phyloP scores from a whole-genome alignment of 345 rosid genomes.

The Euphorbia tirucalli region DNA sequence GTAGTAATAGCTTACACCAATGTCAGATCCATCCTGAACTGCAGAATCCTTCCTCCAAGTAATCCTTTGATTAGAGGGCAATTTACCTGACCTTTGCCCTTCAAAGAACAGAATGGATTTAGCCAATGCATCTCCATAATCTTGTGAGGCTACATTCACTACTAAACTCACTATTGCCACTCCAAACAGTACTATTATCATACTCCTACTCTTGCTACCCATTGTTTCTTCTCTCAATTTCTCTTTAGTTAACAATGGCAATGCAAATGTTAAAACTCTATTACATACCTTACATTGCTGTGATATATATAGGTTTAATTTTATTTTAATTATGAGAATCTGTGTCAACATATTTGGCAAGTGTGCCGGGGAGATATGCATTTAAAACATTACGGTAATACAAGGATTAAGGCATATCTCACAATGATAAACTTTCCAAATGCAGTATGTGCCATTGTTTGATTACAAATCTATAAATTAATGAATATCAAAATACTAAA shows the following conservation, averaged over 20 bases:
- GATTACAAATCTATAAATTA: too few relatives aligned
- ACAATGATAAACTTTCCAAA: too few relatives aligned
- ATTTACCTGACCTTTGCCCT: conserved; percentile 33
- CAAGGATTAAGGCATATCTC: too few relatives aligned
- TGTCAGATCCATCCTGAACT: conserved; percentile 24
- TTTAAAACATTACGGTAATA: too few relatives aligned
- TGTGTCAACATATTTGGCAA: too few relatives aligned
- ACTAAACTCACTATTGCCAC: background rate
- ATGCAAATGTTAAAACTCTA: background rate
- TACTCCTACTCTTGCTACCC: background rate
- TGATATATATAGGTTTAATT: too few relatives aligned
- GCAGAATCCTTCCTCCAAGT: conserved; percentile 27
- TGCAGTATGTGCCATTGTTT: too few relatives aligned
- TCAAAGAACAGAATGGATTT: conserved; percentile 26
- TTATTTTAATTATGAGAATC: too few relatives aligned
- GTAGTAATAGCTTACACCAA: conserved; percentile 20
- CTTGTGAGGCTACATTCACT: background rate
- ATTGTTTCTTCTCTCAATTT: background rate
- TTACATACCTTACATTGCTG: too few relatives aligned
- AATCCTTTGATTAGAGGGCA: conserved; percentile 21
- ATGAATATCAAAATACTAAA: too few relatives aligned
- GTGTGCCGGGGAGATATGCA: too few relatives aligned
- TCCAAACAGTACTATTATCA: background rate
- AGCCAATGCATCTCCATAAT: conserved; percentile 25
- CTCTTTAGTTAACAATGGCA: background rate